Evolutionary conservation across 805 yeast genomes (phyloP).

Genomic region (Wickerhamomyces xylosicus): DNA sequence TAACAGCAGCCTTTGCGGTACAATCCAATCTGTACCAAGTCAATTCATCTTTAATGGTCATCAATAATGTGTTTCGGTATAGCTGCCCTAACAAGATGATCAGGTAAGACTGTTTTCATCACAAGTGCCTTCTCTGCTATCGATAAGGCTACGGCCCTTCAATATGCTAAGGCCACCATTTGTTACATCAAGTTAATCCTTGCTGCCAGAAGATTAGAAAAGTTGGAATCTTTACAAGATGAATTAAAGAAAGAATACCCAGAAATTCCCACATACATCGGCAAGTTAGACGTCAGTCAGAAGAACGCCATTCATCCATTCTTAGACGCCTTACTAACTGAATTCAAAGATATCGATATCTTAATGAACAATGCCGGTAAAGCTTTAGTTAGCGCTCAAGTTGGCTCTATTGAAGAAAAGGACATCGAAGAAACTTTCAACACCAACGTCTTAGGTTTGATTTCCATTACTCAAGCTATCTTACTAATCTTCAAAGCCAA

Average conservation of each 20-base stretch:
- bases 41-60: no score
- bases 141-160: constrained; percentile 85
- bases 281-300: constrained; percentile 47
- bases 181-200: constrained; percentile 65
- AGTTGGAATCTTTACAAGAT: constrained; percentile 37
- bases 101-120: constrained; percentile 69
- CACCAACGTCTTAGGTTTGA: constrained; percentile 83
- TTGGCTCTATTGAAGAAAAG: constrained; percentile 53
- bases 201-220: constrained; percentile 69
- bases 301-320: constrained; percentile 41
- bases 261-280: constrained; percentile 31
- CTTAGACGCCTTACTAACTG: constrained; percentile 42
- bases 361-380: constrained; percentile 68
- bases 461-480: constrained; percentile 73
- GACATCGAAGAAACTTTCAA: constrained; percentile 72
- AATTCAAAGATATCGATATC: constrained; percentile 55
- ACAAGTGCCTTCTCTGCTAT: constrained; percentile 98
- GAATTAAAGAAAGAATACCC: constrained; percentile 40
- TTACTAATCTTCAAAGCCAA: constrained; percentile 61
- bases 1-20: no score
- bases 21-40: no score
- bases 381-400: constrained; percentile 70
- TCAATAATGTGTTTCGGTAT: constrained; percentile 51
- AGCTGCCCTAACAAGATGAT: constrained; percentile 70
- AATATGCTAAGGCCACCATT: constrained; percentile 66